Percentiles rank a stretch among this genome's conserved stretches.
Conservation (phyloP, 176 grass and related monocot genomes). For the Metroxylon sagu region DNA sequence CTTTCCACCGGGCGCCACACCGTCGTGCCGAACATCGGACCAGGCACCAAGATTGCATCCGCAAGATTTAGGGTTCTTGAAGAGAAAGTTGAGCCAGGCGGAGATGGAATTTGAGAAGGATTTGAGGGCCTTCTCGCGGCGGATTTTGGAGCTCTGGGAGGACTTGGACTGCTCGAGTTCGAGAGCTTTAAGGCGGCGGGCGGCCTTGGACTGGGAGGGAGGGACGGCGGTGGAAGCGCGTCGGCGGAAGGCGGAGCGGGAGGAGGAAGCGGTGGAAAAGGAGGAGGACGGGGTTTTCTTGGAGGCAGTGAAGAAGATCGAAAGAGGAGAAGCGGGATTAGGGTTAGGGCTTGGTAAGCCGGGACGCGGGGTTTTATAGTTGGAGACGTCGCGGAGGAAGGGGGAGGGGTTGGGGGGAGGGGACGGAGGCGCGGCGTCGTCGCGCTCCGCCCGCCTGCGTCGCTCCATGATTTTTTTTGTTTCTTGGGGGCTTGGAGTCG, state of each 20-base stretch:
- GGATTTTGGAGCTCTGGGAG: slow-evolving; percentile 37
- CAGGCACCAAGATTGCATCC: slow-evolving; percentile 25
- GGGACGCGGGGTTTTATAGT: slow-evolving; percentile 35
- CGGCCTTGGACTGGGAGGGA: background rate
- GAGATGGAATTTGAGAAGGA: slow-evolving; percentile 29
- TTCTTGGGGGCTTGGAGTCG: background rate
- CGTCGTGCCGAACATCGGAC: background rate
- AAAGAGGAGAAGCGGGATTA: slow-evolving; percentile 7
- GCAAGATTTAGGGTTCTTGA: slow-evolving; percentile 31
- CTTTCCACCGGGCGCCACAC: background rate
- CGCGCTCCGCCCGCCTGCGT: slow-evolving; percentile 26
- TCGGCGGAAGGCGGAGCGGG: no score
- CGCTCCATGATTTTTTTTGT: background rate
- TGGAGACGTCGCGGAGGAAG: slow-evolving; percentile 41
- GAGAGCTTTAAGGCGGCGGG: slow-evolving; percentile 37
- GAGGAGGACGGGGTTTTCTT: slow-evolving; percentile 17
- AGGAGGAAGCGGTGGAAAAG: background rate
- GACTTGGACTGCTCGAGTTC: slow-evolving; percentile 43
- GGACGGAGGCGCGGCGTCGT: background rate
- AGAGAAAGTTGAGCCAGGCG: slow-evolving; percentile 47
- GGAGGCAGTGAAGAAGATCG: slow-evolving; percentile 34
- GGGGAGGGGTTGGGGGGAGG: slow-evolving; percentile 5
- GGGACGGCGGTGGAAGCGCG: background rate
- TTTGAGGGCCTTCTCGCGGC: slow-evolving; percentile 31
- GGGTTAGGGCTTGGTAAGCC: slow-evolving; percentile 18